Evolutionary conservation across 78 protist species (phyloP).

Genomic region (Acrasis kona): DNA sequence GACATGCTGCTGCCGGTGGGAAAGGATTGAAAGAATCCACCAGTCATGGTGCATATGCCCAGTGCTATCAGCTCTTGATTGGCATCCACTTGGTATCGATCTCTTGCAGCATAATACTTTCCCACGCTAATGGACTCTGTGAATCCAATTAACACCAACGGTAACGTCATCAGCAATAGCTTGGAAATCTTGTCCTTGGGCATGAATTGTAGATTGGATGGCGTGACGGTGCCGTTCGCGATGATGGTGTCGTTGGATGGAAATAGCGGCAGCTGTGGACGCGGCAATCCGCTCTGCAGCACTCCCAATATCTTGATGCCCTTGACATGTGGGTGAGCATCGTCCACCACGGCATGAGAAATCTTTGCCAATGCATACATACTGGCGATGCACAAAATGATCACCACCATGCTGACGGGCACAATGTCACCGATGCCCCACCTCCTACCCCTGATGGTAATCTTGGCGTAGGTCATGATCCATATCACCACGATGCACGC

Average conservation of each 20-base stretch:
- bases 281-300: constrained; percentile 47
- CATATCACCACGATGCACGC: too few relatives aligned
- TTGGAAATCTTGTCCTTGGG: too few relatives aligned
- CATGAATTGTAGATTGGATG: too few relatives aligned
- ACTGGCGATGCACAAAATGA: constrained; percentile 32
- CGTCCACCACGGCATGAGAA: too few relatives aligned
- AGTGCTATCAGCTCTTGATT: constrained; percentile 68
- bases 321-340: constrained; percentile 18
- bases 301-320: constrained; percentile 39
- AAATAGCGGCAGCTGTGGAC: too few relatives aligned
- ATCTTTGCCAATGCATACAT: constrained; percentile 10
- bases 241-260: neutral
- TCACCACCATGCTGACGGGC: constrained; percentile 47
- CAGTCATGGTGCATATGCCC: constrained; percentile 52
- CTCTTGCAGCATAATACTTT: constrained; percentile 30
- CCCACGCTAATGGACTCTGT: constrained; percentile 49
- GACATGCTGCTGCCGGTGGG: constrained; percentile 59
- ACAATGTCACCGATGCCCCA: too few relatives aligned
- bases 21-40: constrained; percentile 47
- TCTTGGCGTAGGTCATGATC: too few relatives aligned
- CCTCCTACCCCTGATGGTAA: too few relatives aligned
- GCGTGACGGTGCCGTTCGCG: neutral
- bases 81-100: constrained; percentile 26
- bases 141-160: constrained; percentile 43
- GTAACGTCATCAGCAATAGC: constrained; percentile 17